Percentiles rank a stretch among this genome's conserved stretches.
Conservation (phyloP, 495 filamentous ascomycete species). For the Podospora sp. region DNA sequence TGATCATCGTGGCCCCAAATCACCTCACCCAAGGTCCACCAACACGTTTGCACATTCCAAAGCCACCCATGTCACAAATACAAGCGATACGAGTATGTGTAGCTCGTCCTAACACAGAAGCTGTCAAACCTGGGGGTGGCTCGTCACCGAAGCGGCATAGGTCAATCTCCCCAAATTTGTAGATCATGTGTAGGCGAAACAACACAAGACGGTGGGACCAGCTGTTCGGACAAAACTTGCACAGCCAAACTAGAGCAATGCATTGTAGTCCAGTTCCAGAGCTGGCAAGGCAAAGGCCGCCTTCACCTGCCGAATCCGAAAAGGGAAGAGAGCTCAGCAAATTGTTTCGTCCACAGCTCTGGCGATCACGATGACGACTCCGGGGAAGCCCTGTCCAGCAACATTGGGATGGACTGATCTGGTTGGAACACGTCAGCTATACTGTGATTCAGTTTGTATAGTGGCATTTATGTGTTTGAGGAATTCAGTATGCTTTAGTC, state of each 20-base stretch:
- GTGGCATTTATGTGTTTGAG: background rate
- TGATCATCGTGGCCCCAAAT: background rate
- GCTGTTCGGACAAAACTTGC: background rate
- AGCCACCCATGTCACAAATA: background rate
- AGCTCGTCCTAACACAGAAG: background rate
- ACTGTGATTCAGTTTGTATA: background rate
- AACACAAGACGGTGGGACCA: background rate
- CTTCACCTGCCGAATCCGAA: background rate
- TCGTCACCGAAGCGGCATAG: conserved; percentile 34
- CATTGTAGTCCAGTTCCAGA: too few species aligned
- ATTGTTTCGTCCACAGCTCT: background rate
- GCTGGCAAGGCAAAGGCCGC: background rate
- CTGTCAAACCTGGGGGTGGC: conserved; percentile 5
- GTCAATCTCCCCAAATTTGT: conserved; percentile 6
- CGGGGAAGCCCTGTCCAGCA: background rate
- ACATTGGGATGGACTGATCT: background rate
- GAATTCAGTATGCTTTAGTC: too few species aligned
- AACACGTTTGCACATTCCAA: background rate
- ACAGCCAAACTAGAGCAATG: background rate
- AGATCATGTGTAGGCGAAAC: conserved; percentile 10
- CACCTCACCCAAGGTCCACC: background rate
- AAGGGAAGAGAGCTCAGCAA: background rate
- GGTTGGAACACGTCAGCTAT: background rate
- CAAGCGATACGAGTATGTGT: background rate
- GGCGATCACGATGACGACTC: background rate